phyloP scores from a whole-genome alignment of 345 rosid genomes.

The Pseudoturritis turrita region DNA sequence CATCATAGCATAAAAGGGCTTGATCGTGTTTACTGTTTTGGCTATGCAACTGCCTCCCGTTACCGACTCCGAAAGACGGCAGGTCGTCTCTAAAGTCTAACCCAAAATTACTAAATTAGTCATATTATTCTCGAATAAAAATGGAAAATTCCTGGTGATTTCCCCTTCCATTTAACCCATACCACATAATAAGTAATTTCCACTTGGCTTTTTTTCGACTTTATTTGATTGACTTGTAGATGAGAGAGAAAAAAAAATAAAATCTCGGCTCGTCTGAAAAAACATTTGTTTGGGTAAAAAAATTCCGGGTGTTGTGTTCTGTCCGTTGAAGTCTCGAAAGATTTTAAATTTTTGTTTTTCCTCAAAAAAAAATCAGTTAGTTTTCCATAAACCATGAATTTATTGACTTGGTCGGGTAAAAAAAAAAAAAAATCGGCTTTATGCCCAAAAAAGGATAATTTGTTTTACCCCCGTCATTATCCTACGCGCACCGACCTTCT shows the following conservation, averaged over 20 bases:
- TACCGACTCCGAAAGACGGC: not conserved
- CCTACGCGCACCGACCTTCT: constrained; percentile 17
- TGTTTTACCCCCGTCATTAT: constrained; percentile 15
- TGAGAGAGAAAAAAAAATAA: not conserved
- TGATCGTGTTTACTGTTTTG: not conserved
- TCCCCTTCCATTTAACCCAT: not conserved
- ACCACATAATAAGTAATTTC: constrained; percentile 1
- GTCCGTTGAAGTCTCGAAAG: not conserved
- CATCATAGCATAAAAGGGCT: no score
- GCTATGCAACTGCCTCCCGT: not conserved
- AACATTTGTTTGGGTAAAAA: constrained; percentile 2
- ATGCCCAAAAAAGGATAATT: constrained; percentile 13
- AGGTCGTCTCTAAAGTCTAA: not conserved
- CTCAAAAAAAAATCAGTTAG: not conserved
- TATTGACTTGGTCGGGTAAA: not conserved
- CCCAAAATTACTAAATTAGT: not conserved
- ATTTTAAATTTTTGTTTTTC: not conserved
- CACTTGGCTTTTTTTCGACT: not conserved
- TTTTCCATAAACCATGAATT: not conserved
- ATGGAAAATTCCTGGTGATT: not conserved
- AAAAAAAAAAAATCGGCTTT: not conserved
- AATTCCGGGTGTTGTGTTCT: constrained; percentile 13
- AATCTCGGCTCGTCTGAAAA: not conserved
- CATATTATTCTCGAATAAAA: not conserved
- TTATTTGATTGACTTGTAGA: not conserved